Conservation (phyloP, 495 filamentous ascomycete species). For the Penicillium lagena region DNA sequence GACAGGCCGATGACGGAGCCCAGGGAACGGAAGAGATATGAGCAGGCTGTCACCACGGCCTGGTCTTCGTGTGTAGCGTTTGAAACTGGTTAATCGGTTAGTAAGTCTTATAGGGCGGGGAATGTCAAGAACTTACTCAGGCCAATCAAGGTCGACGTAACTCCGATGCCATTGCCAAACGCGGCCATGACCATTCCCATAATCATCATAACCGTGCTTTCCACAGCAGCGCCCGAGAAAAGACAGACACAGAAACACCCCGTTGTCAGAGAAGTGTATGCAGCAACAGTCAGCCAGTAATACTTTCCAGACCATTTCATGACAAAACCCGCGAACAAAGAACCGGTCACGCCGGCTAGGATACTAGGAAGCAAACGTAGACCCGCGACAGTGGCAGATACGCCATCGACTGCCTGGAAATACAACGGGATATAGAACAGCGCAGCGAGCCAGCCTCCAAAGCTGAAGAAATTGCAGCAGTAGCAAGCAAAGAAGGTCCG, state of each 20-base stretch:
- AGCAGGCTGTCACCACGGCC: constrained; percentile 76
- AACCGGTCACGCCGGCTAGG: constrained; percentile 56
- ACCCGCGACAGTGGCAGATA: constrained; percentile 60
- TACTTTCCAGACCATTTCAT: constrained; percentile 76
- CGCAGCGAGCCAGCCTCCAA: constrained; percentile 56
- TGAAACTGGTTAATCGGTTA: constrained; percentile 45
- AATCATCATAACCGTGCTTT: constrained; percentile 43
- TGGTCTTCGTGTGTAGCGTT: constrained; percentile 63
- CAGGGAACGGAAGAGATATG: constrained; percentile 78
- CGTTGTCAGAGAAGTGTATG: constrained; percentile 45
- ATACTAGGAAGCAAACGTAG: constrained; percentile 63
- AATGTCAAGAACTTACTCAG: constrained; percentile 38
- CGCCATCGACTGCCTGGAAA: constrained; percentile 67
- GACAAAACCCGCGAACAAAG: constrained; percentile 59
- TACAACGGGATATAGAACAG: constrained; percentile 77
- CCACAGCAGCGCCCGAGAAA: constrained; percentile 47
- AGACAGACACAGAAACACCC: constrained; percentile 52
- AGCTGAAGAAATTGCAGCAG: constrained; percentile 70
- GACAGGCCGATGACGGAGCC: constrained; percentile 73
- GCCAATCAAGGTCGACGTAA: constrained; percentile 64
- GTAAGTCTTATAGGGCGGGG: neutral
- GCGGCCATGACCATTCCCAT: constrained; percentile 48
- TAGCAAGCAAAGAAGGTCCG: constrained; percentile 62
- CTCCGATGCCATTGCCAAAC: constrained; percentile 61
- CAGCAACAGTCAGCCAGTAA: constrained; percentile 63